Base-by-base conservation (phyloP, 2,329 filamentous ascomycete species). In the Lecanicillium sp. region DNA sequence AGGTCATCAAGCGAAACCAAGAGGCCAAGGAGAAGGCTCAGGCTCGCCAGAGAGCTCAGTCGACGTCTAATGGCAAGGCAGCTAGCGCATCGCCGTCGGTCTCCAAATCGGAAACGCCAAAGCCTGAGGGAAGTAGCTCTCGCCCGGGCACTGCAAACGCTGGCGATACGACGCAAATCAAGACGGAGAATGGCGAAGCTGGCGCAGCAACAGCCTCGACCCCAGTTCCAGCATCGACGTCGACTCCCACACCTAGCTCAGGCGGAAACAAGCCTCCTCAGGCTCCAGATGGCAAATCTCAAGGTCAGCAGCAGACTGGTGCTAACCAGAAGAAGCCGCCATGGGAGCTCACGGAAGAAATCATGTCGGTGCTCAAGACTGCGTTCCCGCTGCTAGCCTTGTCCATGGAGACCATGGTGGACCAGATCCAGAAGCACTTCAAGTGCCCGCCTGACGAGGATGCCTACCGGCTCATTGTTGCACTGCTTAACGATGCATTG, bases 401-500 rank as follows among this genome's bases (percentile, higher is more conserved):
- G 31, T 95, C 90, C 0, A 96, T 99, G 92, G 92, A 99, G 65
- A 95, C 90, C 0, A 98, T 96, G 88, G 89, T 96, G 20, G 92
- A 98, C 56, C 90, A 96, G 62, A 95, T 98, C 43, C 85, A 92
- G 60, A 96, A 96, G 70, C 84, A 96, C 63, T 98, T 98, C 75
- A 98, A 98, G 65, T 96, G 92, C 53, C 90, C 90, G 12, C 90
- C 90, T 0, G 92, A 99, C 52, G 92, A 99, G 59, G 92, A 99
- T 65, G 94, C 92, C 3, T 96, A 96, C 61, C 78, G 92, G 35
- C 72, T 99, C 13, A 98, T 98, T 48, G 90, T 96, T n/a, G 94
- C 92, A 3, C 68, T 99, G 9, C 76, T 98, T 16, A 98, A 98
- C 57, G 92, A 99, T 60, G 92, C 87, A 0, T 65, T 98, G 38